Conservation (phyloP, 1,284 basidiomycete genomes). For the Puccinia horiana region DNA sequence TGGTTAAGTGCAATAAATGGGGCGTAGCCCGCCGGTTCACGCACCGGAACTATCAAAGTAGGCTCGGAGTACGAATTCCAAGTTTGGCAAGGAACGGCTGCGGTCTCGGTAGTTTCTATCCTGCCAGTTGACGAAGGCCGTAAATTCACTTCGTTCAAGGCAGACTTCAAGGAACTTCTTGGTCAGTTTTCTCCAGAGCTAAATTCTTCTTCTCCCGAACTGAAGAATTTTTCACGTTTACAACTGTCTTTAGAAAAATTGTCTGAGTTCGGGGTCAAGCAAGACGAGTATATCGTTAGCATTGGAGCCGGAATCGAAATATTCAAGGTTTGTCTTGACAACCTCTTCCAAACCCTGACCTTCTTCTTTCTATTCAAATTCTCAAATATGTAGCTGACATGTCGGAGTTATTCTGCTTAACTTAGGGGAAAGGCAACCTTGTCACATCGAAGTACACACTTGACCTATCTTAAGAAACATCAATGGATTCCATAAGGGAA, state of each 20-base stretch:
- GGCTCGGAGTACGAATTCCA: neutral
- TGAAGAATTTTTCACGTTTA: neutral
- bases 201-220: neutral
- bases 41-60: neutral
- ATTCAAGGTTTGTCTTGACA: conserved; percentile 17
- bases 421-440: neutral
- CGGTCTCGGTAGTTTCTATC: conserved; percentile 8
- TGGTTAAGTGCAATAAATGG: neutral
- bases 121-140: neutral
- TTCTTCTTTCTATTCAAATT: neutral
- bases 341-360: too few species aligned
- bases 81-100: neutral
- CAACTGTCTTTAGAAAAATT: neutral
- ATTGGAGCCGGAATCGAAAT: conserved; percentile 27
- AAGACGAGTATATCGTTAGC: conserved; percentile 13
- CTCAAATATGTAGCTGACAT: neutral
- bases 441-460: neutral
- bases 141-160: neutral
- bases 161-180: neutral
- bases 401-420: neutral
- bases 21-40: neutral
- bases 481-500: too few species aligned
- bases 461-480: neutral
- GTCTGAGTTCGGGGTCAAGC: neutral
- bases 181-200: neutral